A percentile compares a stretch with the other conserved stretches of the same genome.
These are phyloP conservation scores for Mycotypha africana DNA, from an alignment of 371 early-diverging fungal species.

Conservation along the genomic window DNA sequence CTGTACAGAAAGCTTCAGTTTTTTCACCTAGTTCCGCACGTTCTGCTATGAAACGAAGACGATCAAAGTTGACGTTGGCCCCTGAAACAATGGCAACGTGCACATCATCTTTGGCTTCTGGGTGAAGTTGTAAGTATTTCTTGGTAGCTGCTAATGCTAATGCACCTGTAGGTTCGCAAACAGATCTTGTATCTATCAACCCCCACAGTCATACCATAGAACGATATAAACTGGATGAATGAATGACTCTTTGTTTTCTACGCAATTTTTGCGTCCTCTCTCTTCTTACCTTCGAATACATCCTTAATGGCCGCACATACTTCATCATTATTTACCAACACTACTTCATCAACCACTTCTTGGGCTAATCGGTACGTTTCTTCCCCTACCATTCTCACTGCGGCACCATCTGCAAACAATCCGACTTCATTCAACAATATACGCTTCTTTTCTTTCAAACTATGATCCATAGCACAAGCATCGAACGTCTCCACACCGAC, in stretches of 20 bases:
- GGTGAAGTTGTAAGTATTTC: slow-evolving; percentile 57
- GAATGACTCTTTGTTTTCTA: no score
- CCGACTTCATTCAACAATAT: slow-evolving; percentile 78
- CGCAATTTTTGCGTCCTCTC: no score
- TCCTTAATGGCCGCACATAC: slow-evolving; percentile 98
- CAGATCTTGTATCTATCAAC: slow-evolving; percentile 84
- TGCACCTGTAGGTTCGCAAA: slow-evolving; percentile 96
- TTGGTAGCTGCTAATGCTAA: slow-evolving; percentile 85
- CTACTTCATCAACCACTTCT: slow-evolving; percentile 71
- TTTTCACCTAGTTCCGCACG: slow-evolving; percentile 89
- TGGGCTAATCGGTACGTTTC: slow-evolving; percentile 80
- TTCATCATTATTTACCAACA: slow-evolving; percentile 91
- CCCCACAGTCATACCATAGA: no score
- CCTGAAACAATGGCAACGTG: slow-evolving; percentile 84
- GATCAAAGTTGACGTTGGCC: slow-evolving; percentile 98
- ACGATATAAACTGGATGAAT: no score
- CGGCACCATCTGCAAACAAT: slow-evolving; percentile 95
- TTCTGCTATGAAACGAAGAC: slow-evolving; percentile 93
- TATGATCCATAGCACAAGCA: slow-evolving; percentile 85
- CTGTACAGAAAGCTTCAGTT: slow-evolving; percentile 84
- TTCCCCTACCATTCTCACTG: slow-evolving; percentile 86
- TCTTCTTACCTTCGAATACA: slow-evolving; percentile 73
- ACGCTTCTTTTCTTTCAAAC: slow-evolving; percentile 59
- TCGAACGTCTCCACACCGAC: slow-evolving; percentile 92
- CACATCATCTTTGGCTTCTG: slow-evolving; percentile 38